Conservation (phyloP, 495 filamentous ascomycete species). For the Talaromyces proteolyticus region DNA sequence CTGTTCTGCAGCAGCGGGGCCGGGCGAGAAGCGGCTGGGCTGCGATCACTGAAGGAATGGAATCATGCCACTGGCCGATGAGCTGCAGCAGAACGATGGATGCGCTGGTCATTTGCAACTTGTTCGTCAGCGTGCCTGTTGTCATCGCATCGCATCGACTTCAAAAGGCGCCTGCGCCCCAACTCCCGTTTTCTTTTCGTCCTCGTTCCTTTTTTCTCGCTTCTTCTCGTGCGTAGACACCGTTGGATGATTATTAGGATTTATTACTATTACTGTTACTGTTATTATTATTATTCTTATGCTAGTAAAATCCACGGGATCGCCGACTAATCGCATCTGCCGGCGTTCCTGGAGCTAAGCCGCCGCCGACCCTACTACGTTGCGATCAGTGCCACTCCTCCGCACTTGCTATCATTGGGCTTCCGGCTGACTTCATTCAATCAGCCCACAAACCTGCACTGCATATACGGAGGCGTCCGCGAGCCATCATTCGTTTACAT, state of each 20-base stretch:
- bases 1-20: neutral
- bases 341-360: constrained; percentile 6
- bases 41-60: neutral
- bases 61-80: neutral
- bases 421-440: too few species aligned
- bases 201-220: neutral
- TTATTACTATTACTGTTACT: too few species aligned
- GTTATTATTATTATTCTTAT: too few species aligned
- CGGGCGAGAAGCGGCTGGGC: neutral
- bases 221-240: too few species aligned
- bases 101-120: constrained; percentile 11
- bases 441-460: too few species aligned
- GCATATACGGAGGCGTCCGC: too few species aligned
- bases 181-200: neutral
- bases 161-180: neutral
- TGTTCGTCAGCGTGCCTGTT: constrained; percentile 1
- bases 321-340: neutral
- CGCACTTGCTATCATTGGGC: too few species aligned
- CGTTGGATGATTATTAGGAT: too few species aligned
- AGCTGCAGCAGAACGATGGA: constrained; percentile 6
- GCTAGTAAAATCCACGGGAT: neutral
- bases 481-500: too few species aligned
- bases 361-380: neutral
- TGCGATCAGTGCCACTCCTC: neutral
- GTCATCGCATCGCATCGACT: neutral